Evolutionary conservation across 2,329 filamentous ascomycete genomes (phyloP), one percentile per base, ranked within the genome.

Genomic region (Phialophora chinensis): DNA sequence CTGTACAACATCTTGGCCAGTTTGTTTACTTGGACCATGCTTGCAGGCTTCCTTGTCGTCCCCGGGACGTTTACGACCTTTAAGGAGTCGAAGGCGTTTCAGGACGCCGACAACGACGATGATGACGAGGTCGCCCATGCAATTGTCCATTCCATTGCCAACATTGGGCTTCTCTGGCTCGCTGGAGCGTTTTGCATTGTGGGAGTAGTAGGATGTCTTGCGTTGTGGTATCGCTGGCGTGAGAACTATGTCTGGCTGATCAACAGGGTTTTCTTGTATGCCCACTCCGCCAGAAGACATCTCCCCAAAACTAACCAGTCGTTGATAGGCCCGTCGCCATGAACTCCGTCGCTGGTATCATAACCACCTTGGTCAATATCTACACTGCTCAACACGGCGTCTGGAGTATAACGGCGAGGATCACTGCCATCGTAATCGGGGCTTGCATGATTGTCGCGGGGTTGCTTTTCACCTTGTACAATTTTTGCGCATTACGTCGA

Each of bases 231-330:
- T 60, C 74, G 76, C 23, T 82, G 82, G 75, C 74, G 79, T 47
- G 71, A 73, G 17, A 86, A 86, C 69, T 85, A 86, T 64, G 78
- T 86, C 20, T 87, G 83, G 84, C 76, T 86, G 25, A 77, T 85
- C 8, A 84, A 85, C 72, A 78, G 79, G 63, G 75, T 86, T 12
- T 84, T 86, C 69, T 66, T 85, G 67, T 80, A 61, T 66, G 57
- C 42, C 49, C 60, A 3, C 35, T 25, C 17, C 20, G 33, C 17
- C 20, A 12, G 47, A 27, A 12, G 7, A 59, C 14, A 3, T 27
- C 12, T 14, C 12, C 7, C 47, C 47, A 52, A 50, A 69, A 56
- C 66, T 70, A 49, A 67, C 52, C 23, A 27, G 7, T 23, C n/a
- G 20, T 29, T 60, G 42, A 25, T 33, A 77, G 75, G 55, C 75